Conservation (phyloP, 768 basidiomycete species). For the Suillus occidentalis region DNA sequence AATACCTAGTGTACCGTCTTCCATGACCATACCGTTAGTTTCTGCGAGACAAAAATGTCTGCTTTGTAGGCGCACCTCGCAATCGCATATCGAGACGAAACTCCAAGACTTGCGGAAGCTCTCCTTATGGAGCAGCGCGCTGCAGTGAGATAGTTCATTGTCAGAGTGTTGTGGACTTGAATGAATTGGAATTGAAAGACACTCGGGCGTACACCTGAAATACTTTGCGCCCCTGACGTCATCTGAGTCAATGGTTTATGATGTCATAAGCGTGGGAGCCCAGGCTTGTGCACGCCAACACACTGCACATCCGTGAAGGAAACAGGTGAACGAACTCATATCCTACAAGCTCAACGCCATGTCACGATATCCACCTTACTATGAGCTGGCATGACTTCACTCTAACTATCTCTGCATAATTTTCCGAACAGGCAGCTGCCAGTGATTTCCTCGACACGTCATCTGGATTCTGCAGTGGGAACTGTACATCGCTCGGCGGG, state of each 20-base stretch:
- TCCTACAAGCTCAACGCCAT: too few relatives aligned
- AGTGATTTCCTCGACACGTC: too few relatives aligned
- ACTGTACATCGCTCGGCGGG: neutral
- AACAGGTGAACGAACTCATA: too few relatives aligned
- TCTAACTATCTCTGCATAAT: neutral
- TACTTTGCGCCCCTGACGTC: neutral
- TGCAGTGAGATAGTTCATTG: neutral
- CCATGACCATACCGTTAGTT: neutral
- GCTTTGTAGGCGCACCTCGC: neutral
- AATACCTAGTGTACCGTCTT: conserved; percentile 5
- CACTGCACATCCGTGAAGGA: too few relatives aligned
- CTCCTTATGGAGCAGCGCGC: neutral
- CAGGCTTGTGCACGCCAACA: too few relatives aligned
- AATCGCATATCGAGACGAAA: neutral
- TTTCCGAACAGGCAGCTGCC: neutral
- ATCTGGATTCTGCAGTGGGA: too few relatives aligned
- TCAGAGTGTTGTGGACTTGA: neutral
- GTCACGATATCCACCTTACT: too few relatives aligned
- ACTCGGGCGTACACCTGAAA: neutral
- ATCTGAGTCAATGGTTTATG: neutral
- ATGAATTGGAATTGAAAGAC: too few relatives aligned
- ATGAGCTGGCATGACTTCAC: too few relatives aligned
- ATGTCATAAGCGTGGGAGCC: neutral
- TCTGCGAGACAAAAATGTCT: neutral
- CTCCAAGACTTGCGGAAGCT: neutral